Conservation (phyloP, 2,329 filamentous ascomycete genomes). For the Sporothrix euskadiensis region DNA sequence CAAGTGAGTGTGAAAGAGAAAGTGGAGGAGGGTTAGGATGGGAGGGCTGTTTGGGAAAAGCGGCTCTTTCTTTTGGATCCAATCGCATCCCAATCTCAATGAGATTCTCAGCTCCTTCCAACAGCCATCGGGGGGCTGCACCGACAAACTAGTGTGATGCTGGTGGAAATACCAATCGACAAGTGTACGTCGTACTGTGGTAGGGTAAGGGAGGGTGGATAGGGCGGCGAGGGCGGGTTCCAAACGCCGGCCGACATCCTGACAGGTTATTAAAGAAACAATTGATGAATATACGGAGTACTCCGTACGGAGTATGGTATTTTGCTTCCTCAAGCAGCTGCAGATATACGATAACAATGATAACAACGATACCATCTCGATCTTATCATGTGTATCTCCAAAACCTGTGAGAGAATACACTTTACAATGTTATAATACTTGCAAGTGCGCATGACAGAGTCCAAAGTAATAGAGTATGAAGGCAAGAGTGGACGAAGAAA, state of each 20-base stretch:
- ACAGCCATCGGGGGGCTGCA: not conserved
- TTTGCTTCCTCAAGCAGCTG: not conserved
- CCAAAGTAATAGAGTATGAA: not conserved
- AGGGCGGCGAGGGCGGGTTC: not conserved
- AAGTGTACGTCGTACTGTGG: not conserved
- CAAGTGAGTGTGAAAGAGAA: not conserved
- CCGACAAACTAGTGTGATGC: not conserved
- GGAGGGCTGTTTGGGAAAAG: not conserved
- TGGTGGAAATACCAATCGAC: conserved; percentile 12
- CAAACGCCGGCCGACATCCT: not conserved
- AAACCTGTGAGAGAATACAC: not conserved
- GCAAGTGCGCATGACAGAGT: not conserved
- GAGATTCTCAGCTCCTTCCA: conserved; percentile 11
- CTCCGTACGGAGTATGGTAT: not conserved
- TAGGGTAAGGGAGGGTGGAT: not conserved
- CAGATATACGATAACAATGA: not conserved
- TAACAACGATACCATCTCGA: not conserved
- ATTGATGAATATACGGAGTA: not conserved
- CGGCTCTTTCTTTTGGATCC: not conserved
- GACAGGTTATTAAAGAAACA: not conserved
- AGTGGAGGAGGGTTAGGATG: not conserved
- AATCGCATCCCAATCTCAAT: conserved; percentile 17
- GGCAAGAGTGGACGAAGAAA: not conserved
- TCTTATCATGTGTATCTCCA: not conserved
- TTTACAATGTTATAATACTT: not conserved